Evolutionary conservation across 139 green algal species (phyloP).

Genomic region (Asterochloris erici): DNA sequence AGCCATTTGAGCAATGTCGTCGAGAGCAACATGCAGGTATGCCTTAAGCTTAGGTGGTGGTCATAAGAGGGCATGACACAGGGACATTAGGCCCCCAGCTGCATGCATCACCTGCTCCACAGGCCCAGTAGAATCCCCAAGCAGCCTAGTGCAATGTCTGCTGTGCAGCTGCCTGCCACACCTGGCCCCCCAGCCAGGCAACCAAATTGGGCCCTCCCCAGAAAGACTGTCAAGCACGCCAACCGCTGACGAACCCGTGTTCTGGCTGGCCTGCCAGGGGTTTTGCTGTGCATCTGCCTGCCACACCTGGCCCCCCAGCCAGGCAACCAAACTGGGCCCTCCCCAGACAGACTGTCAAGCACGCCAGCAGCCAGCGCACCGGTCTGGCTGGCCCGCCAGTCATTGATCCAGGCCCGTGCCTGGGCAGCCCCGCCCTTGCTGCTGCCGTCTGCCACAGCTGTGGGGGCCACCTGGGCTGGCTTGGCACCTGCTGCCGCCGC

Average conservation of each 20-base stretch:
- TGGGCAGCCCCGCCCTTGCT: conserved; percentile 22
- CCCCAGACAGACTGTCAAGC: neutral
- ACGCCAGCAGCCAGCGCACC: neutral
- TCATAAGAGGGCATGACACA: too few relatives aligned
- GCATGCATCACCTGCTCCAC: too few relatives aligned
- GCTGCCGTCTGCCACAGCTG: neutral
- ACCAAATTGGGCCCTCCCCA: neutral
- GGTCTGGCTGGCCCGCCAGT: conserved; percentile 23
- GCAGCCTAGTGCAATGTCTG: neutral
- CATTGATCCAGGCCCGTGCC: conserved; percentile 42
- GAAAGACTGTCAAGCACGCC: neutral
- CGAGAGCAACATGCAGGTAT: too few relatives aligned
- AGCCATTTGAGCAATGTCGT: too few relatives aligned
- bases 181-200: neutral
- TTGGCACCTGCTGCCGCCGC: conserved; percentile 19
- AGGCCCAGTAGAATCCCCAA: too few relatives aligned
- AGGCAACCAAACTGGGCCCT: neutral
- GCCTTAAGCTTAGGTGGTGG: too few relatives aligned
- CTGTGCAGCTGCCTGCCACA: neutral
- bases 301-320: too few relatives aligned
- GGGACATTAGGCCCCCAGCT: too few relatives aligned
- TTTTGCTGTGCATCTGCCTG: neutral
- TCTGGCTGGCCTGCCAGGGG: neutral
- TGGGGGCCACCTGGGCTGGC: neutral
- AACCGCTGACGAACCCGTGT: neutral